Evolutionary conservation across 371 early-diverging fungal genomes (phyloP).

Genomic region (Mucor lusitanicus): DNA sequence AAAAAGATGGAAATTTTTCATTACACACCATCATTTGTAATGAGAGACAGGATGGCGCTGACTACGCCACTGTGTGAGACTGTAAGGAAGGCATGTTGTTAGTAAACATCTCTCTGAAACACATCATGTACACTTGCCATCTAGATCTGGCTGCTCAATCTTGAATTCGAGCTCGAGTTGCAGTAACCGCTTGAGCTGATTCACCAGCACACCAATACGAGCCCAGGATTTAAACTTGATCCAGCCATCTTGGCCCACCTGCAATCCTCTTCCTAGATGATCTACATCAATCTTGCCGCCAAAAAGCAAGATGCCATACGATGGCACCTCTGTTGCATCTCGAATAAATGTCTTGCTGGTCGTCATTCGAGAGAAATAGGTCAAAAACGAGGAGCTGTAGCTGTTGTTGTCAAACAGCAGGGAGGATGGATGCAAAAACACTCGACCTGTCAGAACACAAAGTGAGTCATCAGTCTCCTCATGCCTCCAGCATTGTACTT

Average conservation of each 20-base stretch:
- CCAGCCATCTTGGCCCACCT: conserved; percentile 60
- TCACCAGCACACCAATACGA: conserved; percentile 77
- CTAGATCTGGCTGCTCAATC: conserved; percentile 67
- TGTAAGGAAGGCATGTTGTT: not conserved
- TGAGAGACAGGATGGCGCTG: conserved; percentile 24
- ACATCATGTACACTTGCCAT: conserved; percentile 38
- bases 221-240: conserved; percentile 78
- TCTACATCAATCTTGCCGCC: conserved; percentile 73
- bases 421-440: conserved; percentile 83
- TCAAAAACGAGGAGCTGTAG: conserved; percentile 66
- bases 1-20: conserved; percentile 1
- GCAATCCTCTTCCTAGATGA: conserved; percentile 64
- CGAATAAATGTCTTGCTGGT: conserved; percentile 76
- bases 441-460: conserved; percentile 50
- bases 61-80: conserved; percentile 27
- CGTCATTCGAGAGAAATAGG: conserved; percentile 69
- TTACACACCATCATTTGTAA: conserved; percentile 28
- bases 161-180: conserved; percentile 70
- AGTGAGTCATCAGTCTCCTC: not conserved
- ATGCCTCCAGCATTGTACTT: not conserved
- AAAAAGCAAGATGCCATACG: conserved; percentile 75
- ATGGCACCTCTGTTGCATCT: conserved; percentile 71
- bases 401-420: conserved; percentile 61
- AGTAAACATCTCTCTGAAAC: not conserved
- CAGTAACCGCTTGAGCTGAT: conserved; percentile 69